Evolutionary conservation across 2,329 filamentous ascomycete species (phyloP).

Genomic region (Thielaviopsis populi): DNA sequence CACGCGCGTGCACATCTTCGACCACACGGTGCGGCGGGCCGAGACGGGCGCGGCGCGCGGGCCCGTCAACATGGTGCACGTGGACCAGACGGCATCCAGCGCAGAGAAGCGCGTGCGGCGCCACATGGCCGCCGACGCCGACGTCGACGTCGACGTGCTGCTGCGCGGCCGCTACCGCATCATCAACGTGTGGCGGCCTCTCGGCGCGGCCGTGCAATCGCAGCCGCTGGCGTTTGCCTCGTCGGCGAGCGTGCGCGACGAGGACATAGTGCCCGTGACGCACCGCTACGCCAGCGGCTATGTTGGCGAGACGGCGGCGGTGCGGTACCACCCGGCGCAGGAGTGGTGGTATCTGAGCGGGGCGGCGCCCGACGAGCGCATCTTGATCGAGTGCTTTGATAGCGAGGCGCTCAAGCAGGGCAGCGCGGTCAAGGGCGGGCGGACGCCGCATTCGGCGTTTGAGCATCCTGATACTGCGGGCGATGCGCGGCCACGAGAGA

Average conservation of each 20-base stretch:
- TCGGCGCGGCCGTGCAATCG: slow-evolving; percentile 47
- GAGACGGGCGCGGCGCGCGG: slow-evolving; percentile 41
- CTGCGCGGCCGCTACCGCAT: slow-evolving; percentile 60
- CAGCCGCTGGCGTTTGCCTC: slow-evolving; percentile 56
- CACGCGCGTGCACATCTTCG: slow-evolving; percentile 58
- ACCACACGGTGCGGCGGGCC: slow-evolving; percentile 71
- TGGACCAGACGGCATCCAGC: slow-evolving; percentile 62
- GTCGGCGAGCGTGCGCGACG: slow-evolving; percentile 42
- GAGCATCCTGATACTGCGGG: slow-evolving; percentile 54
- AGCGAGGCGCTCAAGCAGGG: slow-evolving; percentile 33
- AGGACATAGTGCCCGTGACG: slow-evolving; percentile 56
- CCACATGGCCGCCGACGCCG: slow-evolving; percentile 48
- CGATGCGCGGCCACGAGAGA: slow-evolving; percentile 61
- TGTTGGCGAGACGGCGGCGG: slow-evolving; percentile 57
- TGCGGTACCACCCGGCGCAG: slow-evolving; percentile 46
- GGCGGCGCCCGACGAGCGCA: slow-evolving; percentile 56
- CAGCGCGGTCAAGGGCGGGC: slow-evolving; percentile 38
- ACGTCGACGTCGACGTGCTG: slow-evolving; percentile 46
- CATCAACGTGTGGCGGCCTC: slow-evolving; percentile 72
- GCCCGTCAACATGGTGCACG: slow-evolving; percentile 61
- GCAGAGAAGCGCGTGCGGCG: slow-evolving; percentile 50
- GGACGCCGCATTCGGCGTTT: slow-evolving; percentile 65
- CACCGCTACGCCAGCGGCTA: slow-evolving; percentile 54
- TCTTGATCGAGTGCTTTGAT: slow-evolving; percentile 69
- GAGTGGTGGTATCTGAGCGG: slow-evolving; percentile 70